phyloP scores from a whole-genome alignment of 768 basidiomycete species.

The Naematelia aurantialba region DNA sequence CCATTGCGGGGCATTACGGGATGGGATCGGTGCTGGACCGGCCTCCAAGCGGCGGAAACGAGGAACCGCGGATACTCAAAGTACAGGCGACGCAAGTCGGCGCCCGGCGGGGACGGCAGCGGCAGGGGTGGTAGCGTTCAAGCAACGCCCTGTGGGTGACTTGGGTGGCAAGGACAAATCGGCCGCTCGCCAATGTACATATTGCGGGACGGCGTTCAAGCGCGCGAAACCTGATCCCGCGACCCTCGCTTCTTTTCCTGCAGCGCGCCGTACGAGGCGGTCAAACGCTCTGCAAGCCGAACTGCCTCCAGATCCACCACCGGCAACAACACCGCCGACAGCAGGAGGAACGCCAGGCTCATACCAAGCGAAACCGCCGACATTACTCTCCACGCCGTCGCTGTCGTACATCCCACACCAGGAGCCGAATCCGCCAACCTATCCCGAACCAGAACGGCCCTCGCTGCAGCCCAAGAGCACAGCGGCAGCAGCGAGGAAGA shows the following conservation, averaged over 20 bases:
- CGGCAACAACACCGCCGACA: constrained; percentile 1
- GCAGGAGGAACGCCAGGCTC: background rate
- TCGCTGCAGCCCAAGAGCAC: constrained; percentile 6
- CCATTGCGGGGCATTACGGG: constrained; percentile 28
- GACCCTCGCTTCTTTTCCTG: constrained; percentile 11
- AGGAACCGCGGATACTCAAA: background rate
- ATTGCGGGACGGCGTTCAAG: constrained; percentile 24
- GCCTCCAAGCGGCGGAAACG: background rate
- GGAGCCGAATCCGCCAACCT: constrained; percentile 31
- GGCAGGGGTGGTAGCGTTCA: background rate
- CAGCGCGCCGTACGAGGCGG: constrained; percentile 20
- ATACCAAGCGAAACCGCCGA: constrained; percentile 1
- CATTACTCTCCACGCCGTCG: constrained; percentile 13
- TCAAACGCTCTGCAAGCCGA: background rate
- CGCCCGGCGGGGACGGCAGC: too few species aligned
- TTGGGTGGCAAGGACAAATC: too few species aligned
- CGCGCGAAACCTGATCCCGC: constrained; percentile 13
- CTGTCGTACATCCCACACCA: constrained; percentile 24
- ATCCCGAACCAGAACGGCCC: constrained; percentile 16
- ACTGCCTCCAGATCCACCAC: background rate
- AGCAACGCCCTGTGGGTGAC: too few species aligned
- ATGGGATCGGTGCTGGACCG: constrained; percentile 13
- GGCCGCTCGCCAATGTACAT: too few species aligned
- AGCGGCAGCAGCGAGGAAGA: constrained; percentile 13
- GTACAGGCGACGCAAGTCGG: background rate